Base-by-base conservation (phyloP, 2,329 filamentous ascomycete genomes). In the Aureobasidium pullulans region DNA sequence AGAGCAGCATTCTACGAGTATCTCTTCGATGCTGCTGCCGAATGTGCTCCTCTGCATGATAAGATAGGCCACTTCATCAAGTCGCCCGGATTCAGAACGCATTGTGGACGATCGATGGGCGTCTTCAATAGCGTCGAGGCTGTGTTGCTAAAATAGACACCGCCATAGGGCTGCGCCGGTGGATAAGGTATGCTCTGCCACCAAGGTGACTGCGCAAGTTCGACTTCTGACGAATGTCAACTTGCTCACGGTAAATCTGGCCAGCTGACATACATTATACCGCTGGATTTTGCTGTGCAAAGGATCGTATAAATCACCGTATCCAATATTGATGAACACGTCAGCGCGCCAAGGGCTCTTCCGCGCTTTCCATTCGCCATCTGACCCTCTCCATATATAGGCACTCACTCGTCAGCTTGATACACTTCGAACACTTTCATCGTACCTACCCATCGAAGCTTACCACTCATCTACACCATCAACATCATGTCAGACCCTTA, bases 401-500 rank as follows among this genome's bases (percentile, higher is more conserved):
- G 34, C 40, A 34, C 32, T 13, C n/a, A 34, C n/a, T 19, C 2
- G 7, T 44, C 29, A 34, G 37, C 50, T 43, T 23, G 10, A 32
- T 44, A 19, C 53, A 49, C 32, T 4, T 2, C 47, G 31, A 37
- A 11, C 11, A 37, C 32, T 49, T 28, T 37, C 31, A 5, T 49
- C 19, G 11, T 32, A 37, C 32, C 16, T 10, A 49, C 16, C 29
- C 28, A 36, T 10, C 44, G 29, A 32, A 16, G 19, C 46, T 28
- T 8, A 57, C 9, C 40, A n/a, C 28, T 23, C 13, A 7, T 42
- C 6, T 15, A 10, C 11, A 43, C 7, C n/a, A 13, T 34, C n/a
- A 11, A 40, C 64, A 70, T 39, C 60, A 82, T 82, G 80, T 81
- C 79, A 15, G 78, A 78, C 61, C 77, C 77, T 39, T 81, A 81